Percentiles rank a stretch among this genome's conserved stretches.
Conservation (phyloP, 306 rosid species). For the Trifolium fragiferum region DNA sequence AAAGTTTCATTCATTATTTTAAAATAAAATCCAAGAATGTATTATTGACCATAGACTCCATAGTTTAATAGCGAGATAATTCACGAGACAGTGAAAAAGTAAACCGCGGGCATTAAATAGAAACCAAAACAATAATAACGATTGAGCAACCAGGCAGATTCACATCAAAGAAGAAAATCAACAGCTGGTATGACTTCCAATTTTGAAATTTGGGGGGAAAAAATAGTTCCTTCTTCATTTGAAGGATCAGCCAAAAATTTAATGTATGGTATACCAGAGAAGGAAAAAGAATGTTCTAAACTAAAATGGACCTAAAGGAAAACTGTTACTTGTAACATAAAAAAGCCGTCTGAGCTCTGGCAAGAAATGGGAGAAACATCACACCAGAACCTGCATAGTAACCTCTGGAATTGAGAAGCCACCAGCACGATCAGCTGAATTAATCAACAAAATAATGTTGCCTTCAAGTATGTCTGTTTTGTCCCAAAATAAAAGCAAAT, state of each 20-base stretch:
- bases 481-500: constrained; percentile 43
- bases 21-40: too few species aligned
- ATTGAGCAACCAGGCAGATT: constrained; percentile 26
- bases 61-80: neutral
- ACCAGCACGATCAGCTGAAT: constrained; percentile 40
- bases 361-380: constrained; percentile 40
- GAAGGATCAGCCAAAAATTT: constrained; percentile 46
- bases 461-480: constrained; percentile 46
- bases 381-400: constrained; percentile 46
- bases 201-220: constrained; percentile 29
- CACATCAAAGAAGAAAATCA: constrained; percentile 33
- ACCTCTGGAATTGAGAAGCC: constrained; percentile 42
- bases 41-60: neutral
- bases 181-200: constrained; percentile 38
- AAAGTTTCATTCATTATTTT: neutral
- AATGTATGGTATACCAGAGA: constrained; percentile 37
- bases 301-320: constrained; percentile 32
- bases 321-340: constrained; percentile 35
- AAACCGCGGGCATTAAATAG: neutral
- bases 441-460: constrained; percentile 37
- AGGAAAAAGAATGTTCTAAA: constrained; percentile 48
- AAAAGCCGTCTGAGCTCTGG: constrained; percentile 42
- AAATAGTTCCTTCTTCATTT: constrained; percentile 43
- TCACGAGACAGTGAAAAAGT: neutral
- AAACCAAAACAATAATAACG: constrained; percentile 25